Base-by-base conservation (phyloP, 768 basidiomycete genomes). In the Pseudohyphozyma bogoriensis region DNA sequence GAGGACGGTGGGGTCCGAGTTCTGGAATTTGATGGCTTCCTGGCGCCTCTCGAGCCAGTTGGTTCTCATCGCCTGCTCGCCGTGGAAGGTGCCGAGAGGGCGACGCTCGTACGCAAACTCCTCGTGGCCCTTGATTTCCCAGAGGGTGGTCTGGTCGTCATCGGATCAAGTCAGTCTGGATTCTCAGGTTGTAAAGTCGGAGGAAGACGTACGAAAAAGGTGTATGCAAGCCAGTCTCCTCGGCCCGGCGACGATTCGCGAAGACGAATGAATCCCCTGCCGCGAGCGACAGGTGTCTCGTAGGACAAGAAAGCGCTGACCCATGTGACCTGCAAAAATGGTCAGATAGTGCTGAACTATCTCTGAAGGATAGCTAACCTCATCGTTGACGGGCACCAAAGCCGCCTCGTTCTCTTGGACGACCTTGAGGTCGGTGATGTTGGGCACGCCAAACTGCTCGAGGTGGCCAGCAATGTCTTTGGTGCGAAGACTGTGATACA, bases 1-100 rank as follows among this genome's bases (percentile, higher is more conserved):
- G 32, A 86, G 70, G 13, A 84, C 85, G 2, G 77, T 70, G 0
- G 83, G 82, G 29, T 81, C 77, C 22, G 71, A 70, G n/a, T 77
- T 78, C 35, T 71, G 73, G 64, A 83, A 83, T 33, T 78, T 77
- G 12, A 61, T 44, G 58, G 80, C 78, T 35, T 69, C 69, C 42
- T 72, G 72, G 35, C 82, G 76, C 32, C 75, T 72, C 33, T 75
- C 75, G 46, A 76, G 75, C 84, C 84, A 86, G 57, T 78, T 70
- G 52, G 58, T 52, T 16, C 51, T 46, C 18, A 31, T 24, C 7
- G 42, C 40, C 24, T 31, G 10, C 33, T 64, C 46, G 40, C 68
- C 68, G n/a, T 69, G 64, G 26, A 68, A 64, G 36, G 68, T 66
- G 40, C 70, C 70, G 39, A 55, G 39, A 1, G 70, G 68, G 18